Evolutionary conservation across 2,329 filamentous ascomycete species (phyloP).

Genomic region (Myriangium duriaei): DNA sequence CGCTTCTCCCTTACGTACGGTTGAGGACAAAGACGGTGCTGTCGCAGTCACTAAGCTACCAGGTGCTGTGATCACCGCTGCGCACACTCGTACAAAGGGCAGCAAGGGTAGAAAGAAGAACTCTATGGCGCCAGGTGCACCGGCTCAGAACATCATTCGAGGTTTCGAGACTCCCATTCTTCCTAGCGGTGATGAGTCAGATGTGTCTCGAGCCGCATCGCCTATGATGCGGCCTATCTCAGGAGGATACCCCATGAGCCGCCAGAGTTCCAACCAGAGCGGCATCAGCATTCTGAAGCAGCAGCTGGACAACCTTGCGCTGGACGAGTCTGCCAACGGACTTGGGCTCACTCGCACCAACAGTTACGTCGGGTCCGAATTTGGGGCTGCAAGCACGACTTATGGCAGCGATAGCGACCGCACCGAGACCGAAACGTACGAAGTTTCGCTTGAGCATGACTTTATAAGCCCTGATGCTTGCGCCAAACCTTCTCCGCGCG

Average conservation of each 20-base stretch:
- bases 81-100: constrained; percentile 23
- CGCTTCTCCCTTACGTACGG: constrained; percentile 18
- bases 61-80: constrained; percentile 18
- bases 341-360: constrained; percentile 32
- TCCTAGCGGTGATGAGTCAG: constrained; percentile 45
- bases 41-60: constrained; percentile 11
- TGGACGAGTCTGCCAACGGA: constrained; percentile 46
- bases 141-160: constrained; percentile 30
- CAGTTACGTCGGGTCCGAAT: constrained; percentile 19
- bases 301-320: constrained; percentile 65
- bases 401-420: constrained; percentile 51
- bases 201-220: constrained; percentile 29
- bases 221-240: constrained; percentile 17
- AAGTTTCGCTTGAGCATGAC: constrained; percentile 72
- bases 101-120: constrained; percentile 27
- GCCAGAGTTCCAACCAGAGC: constrained; percentile 26
- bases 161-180: constrained; percentile 39
- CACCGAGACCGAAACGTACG: constrained; percentile 70
- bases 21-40: constrained; percentile 14
- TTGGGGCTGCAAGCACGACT: constrained; percentile 39
- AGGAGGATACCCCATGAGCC: constrained; percentile 7
- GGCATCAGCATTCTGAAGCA: constrained; percentile 74
- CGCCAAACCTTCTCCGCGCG: constrained; percentile 15
- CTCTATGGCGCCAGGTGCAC: constrained; percentile 24
- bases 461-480: constrained; percentile 56